phyloP scores from a whole-genome alignment of 306 rosid species.

The Lathyrus tuberosus region DNA sequence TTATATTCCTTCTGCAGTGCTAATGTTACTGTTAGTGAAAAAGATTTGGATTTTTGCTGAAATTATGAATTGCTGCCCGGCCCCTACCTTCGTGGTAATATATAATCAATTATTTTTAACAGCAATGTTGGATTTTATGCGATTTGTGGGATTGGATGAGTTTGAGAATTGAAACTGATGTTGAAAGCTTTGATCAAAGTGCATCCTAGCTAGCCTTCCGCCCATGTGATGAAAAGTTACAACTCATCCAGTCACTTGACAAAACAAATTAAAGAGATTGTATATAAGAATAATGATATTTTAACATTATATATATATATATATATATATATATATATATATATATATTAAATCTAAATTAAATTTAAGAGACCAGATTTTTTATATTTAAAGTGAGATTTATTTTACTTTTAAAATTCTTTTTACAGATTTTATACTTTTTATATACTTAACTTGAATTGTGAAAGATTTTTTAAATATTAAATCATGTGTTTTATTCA shows the following conservation, averaged over 20 bases:
- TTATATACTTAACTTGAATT: too few relatives aligned
- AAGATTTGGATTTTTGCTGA: slow-evolving; percentile 11
- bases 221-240: slow-evolving; percentile 32
- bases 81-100: slow-evolving; percentile 33
- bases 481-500: too few relatives aligned
- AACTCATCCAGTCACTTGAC: slow-evolving; percentile 31
- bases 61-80: slow-evolving; percentile 23
- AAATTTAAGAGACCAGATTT: too few relatives aligned
- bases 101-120: slow-evolving; percentile 14
- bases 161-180: slow-evolving; percentile 18
- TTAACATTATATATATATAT: too few relatives aligned
- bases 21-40: slow-evolving; percentile 27
- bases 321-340: too few relatives aligned
- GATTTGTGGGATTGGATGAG: slow-evolving; percentile 18
- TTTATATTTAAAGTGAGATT: too few relatives aligned
- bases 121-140: slow-evolving; percentile 38
- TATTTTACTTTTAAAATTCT: too few relatives aligned
- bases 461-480: too few relatives aligned
- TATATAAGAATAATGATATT: too few relatives aligned
- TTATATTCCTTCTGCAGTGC: slow-evolving; percentile 18
- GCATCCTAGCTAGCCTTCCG: slow-evolving; percentile 6
- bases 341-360: too few relatives aligned
- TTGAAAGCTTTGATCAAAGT: slow-evolving; percentile 23
- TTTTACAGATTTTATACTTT: too few relatives aligned
- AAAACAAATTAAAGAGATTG: neutral